phyloP scores from a whole-genome alignment of 352 stramenopile species.

The Pythium coloratum region DNA sequence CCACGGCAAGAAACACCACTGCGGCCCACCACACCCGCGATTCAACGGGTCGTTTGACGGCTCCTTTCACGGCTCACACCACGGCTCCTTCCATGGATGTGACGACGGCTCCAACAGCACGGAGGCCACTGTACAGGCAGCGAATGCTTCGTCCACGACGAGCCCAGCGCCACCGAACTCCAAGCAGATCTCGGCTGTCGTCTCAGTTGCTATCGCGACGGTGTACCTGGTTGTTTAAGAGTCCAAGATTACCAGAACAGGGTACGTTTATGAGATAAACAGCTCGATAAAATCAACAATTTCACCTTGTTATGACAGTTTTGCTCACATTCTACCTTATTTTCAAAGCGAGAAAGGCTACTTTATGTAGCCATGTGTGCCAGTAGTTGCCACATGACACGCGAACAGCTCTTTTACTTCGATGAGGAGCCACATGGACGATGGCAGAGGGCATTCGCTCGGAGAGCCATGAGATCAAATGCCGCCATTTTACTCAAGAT shows the following conservation, averaged over 20 bases:
- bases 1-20: constrained; percentile 13
- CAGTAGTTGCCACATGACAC: not conserved
- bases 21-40: constrained; percentile 1
- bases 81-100: not conserved
- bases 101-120: constrained; percentile 6
- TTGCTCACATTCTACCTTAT: not conserved
- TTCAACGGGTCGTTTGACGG: constrained; percentile 4
- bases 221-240: constrained; percentile 4
- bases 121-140: not conserved
- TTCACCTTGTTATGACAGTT: not conserved
- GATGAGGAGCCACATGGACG: not conserved
- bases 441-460: not conserved
- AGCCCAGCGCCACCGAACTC: not conserved
- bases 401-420: not conserved
- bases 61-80: constrained; percentile 1
- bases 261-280: not conserved
- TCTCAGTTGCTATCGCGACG: not conserved
- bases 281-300: not conserved
- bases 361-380: not conserved
- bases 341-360: not conserved
- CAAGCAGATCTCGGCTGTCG: not conserved
- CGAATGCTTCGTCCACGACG: not conserved
- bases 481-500: not conserved
- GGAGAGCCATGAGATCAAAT: not conserved
- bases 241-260: not conserved